phyloP scores from a whole-genome alignment of 345 rosid species.

The Arabidopsis arenosa region DNA sequence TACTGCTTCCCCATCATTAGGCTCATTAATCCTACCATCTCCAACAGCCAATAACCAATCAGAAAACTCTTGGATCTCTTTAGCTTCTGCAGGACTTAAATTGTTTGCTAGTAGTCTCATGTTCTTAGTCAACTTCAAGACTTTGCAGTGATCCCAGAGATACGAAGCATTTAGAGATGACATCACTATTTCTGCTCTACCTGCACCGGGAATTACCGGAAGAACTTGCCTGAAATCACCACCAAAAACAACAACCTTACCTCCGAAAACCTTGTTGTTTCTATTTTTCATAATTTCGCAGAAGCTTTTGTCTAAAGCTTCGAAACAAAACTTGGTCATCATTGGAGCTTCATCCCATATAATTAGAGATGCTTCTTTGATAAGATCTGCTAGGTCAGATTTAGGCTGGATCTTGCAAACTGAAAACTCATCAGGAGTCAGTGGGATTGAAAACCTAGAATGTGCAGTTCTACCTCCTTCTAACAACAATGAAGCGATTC shows the following conservation, averaged over 20 bases:
- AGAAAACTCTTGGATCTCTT: background rate
- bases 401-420: too few relatives aligned
- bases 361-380: background rate
- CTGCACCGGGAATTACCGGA: background rate
- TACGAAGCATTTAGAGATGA: background rate
- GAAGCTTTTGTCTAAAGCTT: background rate
- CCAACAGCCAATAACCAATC: background rate
- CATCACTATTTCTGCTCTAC: background rate
- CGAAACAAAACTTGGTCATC: background rate
- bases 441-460: background rate
- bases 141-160: background rate
- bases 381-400: too few relatives aligned
- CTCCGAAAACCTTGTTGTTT: background rate
- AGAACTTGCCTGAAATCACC: background rate
- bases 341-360: background rate
- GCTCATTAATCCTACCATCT: background rate
- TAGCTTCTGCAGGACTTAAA: too few relatives aligned
- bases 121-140: background rate
- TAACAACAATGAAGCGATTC: background rate
- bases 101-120: background rate
- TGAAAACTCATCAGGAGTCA: background rate
- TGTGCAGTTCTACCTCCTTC: background rate
- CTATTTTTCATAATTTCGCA: background rate
- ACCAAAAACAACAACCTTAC: background rate
- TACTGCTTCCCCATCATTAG: background rate